Conservation (phyloP, 2,329 filamentous ascomycete genomes). For the Tolypocladium ophioglossoides region DNA sequence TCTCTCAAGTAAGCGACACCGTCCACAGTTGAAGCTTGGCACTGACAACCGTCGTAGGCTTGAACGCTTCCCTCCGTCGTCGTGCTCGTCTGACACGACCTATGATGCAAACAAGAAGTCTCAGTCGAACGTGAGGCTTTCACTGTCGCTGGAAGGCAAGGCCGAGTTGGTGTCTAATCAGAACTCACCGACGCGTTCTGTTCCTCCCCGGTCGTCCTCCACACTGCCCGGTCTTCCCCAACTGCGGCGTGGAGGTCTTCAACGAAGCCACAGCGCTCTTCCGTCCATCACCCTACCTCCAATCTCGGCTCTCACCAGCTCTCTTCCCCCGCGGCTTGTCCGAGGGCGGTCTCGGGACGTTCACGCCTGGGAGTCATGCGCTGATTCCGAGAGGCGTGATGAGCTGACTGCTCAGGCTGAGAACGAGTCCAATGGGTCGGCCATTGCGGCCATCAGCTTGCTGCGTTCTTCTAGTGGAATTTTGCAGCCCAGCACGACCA, state of each 20-base stretch:
- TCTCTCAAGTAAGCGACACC: conserved; percentile 31
- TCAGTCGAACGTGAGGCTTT: conserved; percentile 57
- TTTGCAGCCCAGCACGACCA: conserved; percentile 47
- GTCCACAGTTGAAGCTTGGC: background rate
- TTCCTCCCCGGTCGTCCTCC: conserved; percentile 35
- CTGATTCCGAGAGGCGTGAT: conserved; percentile 68
- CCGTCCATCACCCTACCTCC: conserved; percentile 46
- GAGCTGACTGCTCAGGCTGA: conserved; percentile 73
- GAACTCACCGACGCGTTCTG: conserved; percentile 50
- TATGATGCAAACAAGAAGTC: conserved; percentile 22
- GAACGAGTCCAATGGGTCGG: conserved; percentile 69
- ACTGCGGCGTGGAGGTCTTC: conserved; percentile 42
- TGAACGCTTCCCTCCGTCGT: conserved; percentile 32
- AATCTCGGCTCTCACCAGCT: conserved; percentile 40
- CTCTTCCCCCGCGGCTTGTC: conserved; percentile 43
- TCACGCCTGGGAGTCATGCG: conserved; percentile 84
- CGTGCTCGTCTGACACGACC: conserved; percentile 31
- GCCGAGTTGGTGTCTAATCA: conserved; percentile 72
- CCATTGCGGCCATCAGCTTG: conserved; percentile 70
- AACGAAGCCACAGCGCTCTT: conserved; percentile 62
- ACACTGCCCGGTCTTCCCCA: conserved; percentile 35
- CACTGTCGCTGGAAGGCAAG: conserved; percentile 79
- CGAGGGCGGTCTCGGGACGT: conserved; percentile 78
- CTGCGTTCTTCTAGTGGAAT: conserved; percentile 56
- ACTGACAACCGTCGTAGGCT: conserved; percentile 17